These are phyloP conservation scores for Epichloe gansuensis DNA, from an alignment of 2,329 filamentous ascomycete genomes.

Conservation along the genomic window DNA sequence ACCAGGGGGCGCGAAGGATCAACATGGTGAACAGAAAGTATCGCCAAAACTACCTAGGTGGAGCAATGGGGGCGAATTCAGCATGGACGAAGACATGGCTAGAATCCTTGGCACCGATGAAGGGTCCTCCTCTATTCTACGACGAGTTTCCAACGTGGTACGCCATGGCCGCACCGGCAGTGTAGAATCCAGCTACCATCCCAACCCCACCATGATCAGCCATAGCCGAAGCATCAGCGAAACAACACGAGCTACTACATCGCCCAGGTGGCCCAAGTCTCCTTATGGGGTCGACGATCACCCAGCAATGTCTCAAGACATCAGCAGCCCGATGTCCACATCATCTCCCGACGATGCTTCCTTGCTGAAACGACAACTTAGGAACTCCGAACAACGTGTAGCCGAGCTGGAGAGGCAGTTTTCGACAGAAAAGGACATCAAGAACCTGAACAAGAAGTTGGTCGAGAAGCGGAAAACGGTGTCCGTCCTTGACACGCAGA, in stretches of 20 bases:
- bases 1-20: slow-evolving; percentile 30
- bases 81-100: slow-evolving; percentile 90
- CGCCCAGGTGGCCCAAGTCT: slow-evolving; percentile 59
- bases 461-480: slow-evolving; percentile 93
- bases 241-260: slow-evolving; percentile 51
- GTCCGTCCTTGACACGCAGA: slow-evolving; percentile 84
- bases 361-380: slow-evolving; percentile 61
- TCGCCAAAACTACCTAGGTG: slow-evolving; percentile 60
- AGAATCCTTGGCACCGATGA: slow-evolving; percentile 74
- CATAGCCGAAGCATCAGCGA: slow-evolving; percentile 55
- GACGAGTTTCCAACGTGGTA: slow-evolving; percentile 84
- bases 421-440: slow-evolving; percentile 49
- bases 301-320: slow-evolving; percentile 36
- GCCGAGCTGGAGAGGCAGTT: slow-evolving; percentile 78
- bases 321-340: slow-evolving; percentile 60
- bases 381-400: slow-evolving; percentile 72
- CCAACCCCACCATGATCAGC: slow-evolving; percentile 27
- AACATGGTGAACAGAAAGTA: slow-evolving; percentile 30
- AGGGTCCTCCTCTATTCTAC: slow-evolving; percentile 65
- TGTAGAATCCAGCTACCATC: slow-evolving; percentile 40
- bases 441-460: slow-evolving; percentile 75
- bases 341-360: slow-evolving; percentile 53
- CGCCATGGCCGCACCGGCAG: slow-evolving; percentile 86
- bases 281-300: slow-evolving; percentile 43
- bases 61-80: slow-evolving; percentile 77